phyloP scores from a whole-genome alignment of 177 flowering plant genomes.

The Tripterygium wilfordii region DNA sequence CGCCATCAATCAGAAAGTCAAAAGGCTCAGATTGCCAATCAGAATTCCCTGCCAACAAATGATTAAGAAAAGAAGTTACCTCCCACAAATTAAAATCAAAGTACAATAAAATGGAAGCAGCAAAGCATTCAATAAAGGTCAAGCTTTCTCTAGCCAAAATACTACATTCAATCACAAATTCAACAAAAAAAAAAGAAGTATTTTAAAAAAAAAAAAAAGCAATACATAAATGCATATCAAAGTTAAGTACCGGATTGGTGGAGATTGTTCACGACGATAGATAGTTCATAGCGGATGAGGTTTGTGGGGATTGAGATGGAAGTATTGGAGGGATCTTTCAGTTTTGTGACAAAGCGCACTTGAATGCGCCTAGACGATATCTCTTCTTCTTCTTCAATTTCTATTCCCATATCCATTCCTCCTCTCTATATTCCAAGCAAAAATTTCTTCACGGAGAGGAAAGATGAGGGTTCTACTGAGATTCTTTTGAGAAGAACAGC shows the following conservation, averaged over 20 bases:
- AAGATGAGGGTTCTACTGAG: no score
- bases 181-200: neutral
- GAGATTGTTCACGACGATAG: slow-evolving; percentile 66
- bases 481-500: no score
- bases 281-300: slow-evolving; percentile 67
- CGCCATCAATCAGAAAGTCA: slow-evolving; percentile 84
- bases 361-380: slow-evolving; percentile 63
- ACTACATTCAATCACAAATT: no score
- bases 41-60: slow-evolving; percentile 42
- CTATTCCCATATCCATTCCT: neutral
- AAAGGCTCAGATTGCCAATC: slow-evolving; percentile 70
- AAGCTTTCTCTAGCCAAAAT: neutral
- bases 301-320: slow-evolving; percentile 75
- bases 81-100: neutral
- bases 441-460: no score
- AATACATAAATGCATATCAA: neutral
- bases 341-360: slow-evolving; percentile 84
- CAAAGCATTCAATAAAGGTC: slow-evolving; percentile 1
- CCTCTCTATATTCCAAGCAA: no score
- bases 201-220: neutral
- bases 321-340: slow-evolving; percentile 41
- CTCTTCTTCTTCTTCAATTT: neutral
- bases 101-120: neutral
- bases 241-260: slow-evolving; percentile 53
- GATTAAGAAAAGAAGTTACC: no score